Evolutionary conservation across 2,329 filamentous ascomycete species (phyloP), one percentile per base, ranked within the genome.

Genomic region (Alternaria conjuncta): DNA sequence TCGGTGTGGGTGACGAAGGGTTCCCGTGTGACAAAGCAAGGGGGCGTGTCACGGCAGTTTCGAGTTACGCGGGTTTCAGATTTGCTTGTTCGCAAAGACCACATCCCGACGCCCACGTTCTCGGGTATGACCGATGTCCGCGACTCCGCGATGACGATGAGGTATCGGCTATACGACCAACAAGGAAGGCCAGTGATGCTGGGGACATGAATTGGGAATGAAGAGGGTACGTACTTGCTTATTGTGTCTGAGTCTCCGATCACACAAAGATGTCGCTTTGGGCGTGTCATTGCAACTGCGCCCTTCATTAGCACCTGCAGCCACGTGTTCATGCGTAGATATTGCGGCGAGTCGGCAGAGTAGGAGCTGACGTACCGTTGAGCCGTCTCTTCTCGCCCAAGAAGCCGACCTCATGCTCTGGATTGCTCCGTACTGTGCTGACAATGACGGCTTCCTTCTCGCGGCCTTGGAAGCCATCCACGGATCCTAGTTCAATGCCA

Each of bases 401-500:
- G 75, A 99, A 99, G 10, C 96, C 96, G 13, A 98, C 94, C 78
- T 98, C 94, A 55, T 90, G 89, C 53, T 94, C 88, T 6, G 88
- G 70, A 77, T 99, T 99, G 80, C 94, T 97, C 69, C 96, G 87
- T 60, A 99, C 96, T n/a, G 98, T 86, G 79, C 91, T 97, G 55
- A 99, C 90, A 43, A 99, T 87, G 15, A 99, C 90, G 3, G 93
- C 96, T 80, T 99, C 96, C 81, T 99, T 99, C 81, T 99, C 96
- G 18, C 96, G 89, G 32, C 96, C 96, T 80, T 99, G 96, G 78
- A 99, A 99, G 3, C 95, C 96, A 79, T 99, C 96, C 3, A 99
- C 93, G 73, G 93, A 97, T 32, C 96, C 96, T n/a, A 99, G 85
- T 79, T 99, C 96, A 55, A 99, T 89, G 12, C 91, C 93, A 0